Base-by-base conservation (phyloP, 768 basidiomycete genomes). In the Boletus reticuloceps region DNA sequence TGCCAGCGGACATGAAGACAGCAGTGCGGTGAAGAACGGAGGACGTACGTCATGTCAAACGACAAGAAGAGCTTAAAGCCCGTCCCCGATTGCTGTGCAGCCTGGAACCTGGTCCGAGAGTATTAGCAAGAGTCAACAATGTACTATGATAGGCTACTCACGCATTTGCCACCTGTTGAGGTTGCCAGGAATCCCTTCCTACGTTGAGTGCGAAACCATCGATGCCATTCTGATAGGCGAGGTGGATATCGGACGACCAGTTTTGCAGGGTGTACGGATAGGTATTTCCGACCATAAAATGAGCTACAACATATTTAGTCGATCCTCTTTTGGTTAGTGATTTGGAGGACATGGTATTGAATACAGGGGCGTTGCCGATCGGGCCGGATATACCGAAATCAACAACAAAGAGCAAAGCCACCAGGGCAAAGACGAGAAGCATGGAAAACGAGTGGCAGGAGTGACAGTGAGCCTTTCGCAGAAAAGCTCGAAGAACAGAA, bases 61-160 rank as follows among this genome's bases (percentile, higher is more conserved):
- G 86, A 89, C 55, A 91, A 63, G 71, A 90, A 91, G 47, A 92
- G 72, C 66, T 87, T 84, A 76, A 91, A 90, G 48, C 75, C 74
- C 11, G 80, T 73, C 17, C 75, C 78, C 25, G 77, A 77, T 47
- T 79, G 73, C 17, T 64, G 64, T 5, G 86, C 86, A 32, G 85
- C 83, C 42, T 76, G 64, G 64, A 82, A 89, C 14, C 83, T 80
- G 63, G 53, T 37, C 22, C n/a, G n/a, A n/a, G 59, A 53, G 60
- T 31, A 40, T 69, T 38, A 63, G 62, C 42, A 19, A 54, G 38
- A 56, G 62, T 59, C 25, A 46, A 51, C 36, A 36, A 47, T 6
- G 31, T 43, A 37, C 5, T 2, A 47, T 50, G 34, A 31, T 31
- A 20, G 32, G 29, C 17, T 29, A 74, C 76, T 69, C 71, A 91